Evolutionary conservation across 345 rosid species (phyloP).

Genomic region (Zanthoxylum bungeanum): DNA sequence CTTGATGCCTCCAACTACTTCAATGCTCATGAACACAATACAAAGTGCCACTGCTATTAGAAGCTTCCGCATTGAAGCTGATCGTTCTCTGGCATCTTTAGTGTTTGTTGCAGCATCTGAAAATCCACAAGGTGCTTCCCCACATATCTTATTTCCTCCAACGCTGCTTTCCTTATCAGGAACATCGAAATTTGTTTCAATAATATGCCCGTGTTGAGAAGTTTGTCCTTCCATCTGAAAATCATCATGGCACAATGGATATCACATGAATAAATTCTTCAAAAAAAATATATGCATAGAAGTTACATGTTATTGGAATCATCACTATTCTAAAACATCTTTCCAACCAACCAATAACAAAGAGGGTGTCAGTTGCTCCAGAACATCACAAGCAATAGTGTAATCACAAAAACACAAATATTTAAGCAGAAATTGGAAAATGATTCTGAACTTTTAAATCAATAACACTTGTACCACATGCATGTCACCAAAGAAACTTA

Average conservation of each 20-base stretch:
- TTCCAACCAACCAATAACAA: too few species aligned
- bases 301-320: background rate
- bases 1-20: constrained; percentile 69
- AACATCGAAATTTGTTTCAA: constrained; percentile 45
- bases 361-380: background rate
- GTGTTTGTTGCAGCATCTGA: constrained; percentile 46
- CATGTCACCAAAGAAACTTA: background rate
- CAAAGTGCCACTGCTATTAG: constrained; percentile 53
- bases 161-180: constrained; percentile 12
- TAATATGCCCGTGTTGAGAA: constrained; percentile 40
- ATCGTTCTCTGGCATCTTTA: constrained; percentile 56
- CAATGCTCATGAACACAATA: constrained; percentile 60
- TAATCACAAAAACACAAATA: background rate
- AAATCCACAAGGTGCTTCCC: constrained; percentile 70
- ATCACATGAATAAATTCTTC: background rate
- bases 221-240: constrained; percentile 51
- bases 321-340: background rate
- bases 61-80: constrained; percentile 62
- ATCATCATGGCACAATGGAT: constrained; percentile 1
- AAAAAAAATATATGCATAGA: background rate
- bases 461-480: background rate
- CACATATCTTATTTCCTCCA: constrained; percentile 46
- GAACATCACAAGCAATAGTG: background rate
- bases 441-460: background rate
- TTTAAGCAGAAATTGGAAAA: background rate